These are phyloP conservation scores for Penicillium concentricum DNA, from an alignment of 2,329 filamentous ascomycete species.

Conservation along the genomic window DNA sequence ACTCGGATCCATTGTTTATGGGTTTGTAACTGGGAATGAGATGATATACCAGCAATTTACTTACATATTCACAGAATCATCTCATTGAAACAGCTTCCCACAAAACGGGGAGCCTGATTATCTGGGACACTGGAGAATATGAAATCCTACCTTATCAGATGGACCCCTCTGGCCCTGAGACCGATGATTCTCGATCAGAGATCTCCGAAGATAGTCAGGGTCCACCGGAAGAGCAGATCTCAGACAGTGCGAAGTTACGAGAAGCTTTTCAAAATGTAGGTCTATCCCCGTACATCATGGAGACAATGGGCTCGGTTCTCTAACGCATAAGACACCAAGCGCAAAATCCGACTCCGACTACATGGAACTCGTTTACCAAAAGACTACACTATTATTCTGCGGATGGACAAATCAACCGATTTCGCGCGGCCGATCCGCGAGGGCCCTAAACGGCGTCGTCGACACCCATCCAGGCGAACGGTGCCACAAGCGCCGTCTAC, in stretches of 20 bases:
- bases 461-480: background rate
- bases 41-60: background rate
- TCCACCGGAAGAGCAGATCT: constrained; percentile 11
- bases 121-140: constrained; percentile 64
- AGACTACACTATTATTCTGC: constrained; percentile 55
- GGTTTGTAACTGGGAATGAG: constrained; percentile 14
- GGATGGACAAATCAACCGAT: constrained; percentile 41
- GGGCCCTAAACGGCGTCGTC: constrained; percentile 25
- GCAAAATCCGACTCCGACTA: constrained; percentile 58
- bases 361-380: constrained; percentile 55
- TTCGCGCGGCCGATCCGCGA: constrained; percentile 14
- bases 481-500: constrained; percentile 7
- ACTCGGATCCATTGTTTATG: constrained; percentile 62
- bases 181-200: constrained; percentile 33
- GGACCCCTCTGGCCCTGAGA: constrained; percentile 34
- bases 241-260: constrained; percentile 48
- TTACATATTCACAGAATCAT: constrained; percentile 50
- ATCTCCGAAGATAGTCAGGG: constrained; percentile 9
- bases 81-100: constrained; percentile 58
- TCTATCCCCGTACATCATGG: background rate
- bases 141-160: constrained; percentile 50
- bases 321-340: constrained; percentile 22
- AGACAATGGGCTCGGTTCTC: background rate
- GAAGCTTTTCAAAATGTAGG: constrained; percentile 51
- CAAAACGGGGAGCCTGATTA: constrained; percentile 57